phyloP scores from a whole-genome alignment of 768 basidiomycete species.

The Leucosporidium yakuticum region DNA sequence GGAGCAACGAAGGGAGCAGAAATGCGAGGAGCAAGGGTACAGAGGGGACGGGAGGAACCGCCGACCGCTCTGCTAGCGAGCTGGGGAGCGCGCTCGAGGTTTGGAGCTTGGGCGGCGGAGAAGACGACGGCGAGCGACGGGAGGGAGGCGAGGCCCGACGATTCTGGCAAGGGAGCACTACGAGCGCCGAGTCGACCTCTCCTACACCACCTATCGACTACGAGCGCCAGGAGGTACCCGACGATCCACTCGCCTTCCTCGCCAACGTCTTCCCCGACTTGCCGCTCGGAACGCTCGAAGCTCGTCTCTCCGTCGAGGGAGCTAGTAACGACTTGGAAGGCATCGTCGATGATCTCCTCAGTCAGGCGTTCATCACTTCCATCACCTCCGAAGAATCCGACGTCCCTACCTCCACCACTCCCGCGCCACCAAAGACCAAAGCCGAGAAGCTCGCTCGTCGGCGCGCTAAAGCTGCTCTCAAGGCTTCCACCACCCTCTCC shows the following conservation, averaged over 20 bases:
- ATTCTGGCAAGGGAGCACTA: too few relatives aligned
- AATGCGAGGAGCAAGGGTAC: neutral
- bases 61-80: constrained; percentile 5
- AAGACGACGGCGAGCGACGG: neutral
- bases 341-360: constrained; percentile 31
- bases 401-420: constrained; percentile 1
- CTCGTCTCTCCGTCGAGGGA: neutral
- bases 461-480: constrained; percentile 17
- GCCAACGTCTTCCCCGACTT: constrained; percentile 30
- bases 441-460: constrained; percentile 6
- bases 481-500: constrained; percentile 22
- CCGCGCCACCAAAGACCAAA: neutral
- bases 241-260: constrained; percentile 33
- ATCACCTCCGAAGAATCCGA: constrained; percentile 15
- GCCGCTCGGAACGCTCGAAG: constrained; percentile 12
- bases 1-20: neutral
- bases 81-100: constrained; percentile 19
- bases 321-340: constrained; percentile 22
- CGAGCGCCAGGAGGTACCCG: neutral
- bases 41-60: neutral
- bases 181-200: neutral
- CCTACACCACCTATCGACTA: neutral
- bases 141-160: neutral
- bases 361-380: constrained; percentile 20
- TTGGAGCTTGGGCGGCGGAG: constrained; percentile 8